Evolutionary conservation across 2,329 filamentous ascomycete species (phyloP), one percentile per base, ranked within the genome.

Genomic region (Hypomyces perniciosus): DNA sequence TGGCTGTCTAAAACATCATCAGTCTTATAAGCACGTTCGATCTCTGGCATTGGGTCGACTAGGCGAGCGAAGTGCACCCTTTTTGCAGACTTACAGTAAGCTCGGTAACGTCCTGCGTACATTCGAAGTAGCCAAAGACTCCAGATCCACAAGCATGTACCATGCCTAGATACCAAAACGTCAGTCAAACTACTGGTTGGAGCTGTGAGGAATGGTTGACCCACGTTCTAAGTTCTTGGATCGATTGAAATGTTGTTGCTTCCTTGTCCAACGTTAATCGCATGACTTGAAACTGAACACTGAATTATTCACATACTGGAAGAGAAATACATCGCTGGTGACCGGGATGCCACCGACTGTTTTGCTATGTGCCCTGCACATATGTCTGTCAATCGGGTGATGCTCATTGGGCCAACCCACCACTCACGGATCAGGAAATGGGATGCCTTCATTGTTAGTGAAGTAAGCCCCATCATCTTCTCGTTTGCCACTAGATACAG

Each of bases 71-170:
- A n/a, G n/a, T n/a, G n/a, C n/a, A n/a, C n/a, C n/a, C n/a, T n/a
- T n/a, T n/a, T n/a, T n/a, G n/a, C n/a, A n/a, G n/a, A n/a, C n/a
- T 79, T 47, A 51, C 44, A 13, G 49, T 39, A 31, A 51, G 44
- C 20, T 41, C 28, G 8, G 45, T 48, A 30, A 48, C 37, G 33
- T 48, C 28, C 9, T 48, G 35, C 6, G 37, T 30, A 37, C 45
- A 48, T 12, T 46, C 44, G 37, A 46, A 46, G 27, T 38, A 46
- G 20, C 33, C 33, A 39, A 46, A 46, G 8, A 33, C 44, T 39
- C 44, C 33, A 46, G 44, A 46, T 27, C 44, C 33, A 26, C 44
- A 46, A 46, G 44, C 31, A 26, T 38, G 44, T 9, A 46, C 44
- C 33, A 46, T 38, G 10, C 38, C 35, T 41, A n/a, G n/a, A n/a